These are phyloP conservation scores for Mycena polygramma DNA, from an alignment of 768 basidiomycete genomes.

Conservation along the genomic window DNA sequence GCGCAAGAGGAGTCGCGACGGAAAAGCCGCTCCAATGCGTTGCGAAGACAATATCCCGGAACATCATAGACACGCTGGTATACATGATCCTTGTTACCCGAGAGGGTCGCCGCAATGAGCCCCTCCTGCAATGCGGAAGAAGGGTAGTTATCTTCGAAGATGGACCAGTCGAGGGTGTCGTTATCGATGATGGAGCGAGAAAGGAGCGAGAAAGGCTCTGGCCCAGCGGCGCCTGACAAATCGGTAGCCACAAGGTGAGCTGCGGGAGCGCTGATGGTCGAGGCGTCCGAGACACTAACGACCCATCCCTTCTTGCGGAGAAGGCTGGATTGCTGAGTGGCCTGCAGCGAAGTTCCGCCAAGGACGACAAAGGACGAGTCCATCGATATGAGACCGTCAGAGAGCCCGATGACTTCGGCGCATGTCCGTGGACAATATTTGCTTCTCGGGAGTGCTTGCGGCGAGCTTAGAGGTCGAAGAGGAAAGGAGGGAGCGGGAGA, in stretches of 20 bases:
- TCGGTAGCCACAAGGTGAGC: background rate
- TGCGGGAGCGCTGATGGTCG: background rate
- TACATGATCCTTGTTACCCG: background rate
- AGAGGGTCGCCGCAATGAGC: background rate
- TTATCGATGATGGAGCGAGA: background rate
- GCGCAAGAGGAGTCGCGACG: background rate
- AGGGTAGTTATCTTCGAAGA: background rate
- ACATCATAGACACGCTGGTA: slow-evolving; percentile 8
- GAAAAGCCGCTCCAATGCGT: background rate
- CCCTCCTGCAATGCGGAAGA: slow-evolving; percentile 5
- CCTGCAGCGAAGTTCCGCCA: slow-evolving; percentile 1
- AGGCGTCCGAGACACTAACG: background rate
- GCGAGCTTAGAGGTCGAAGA: background rate
- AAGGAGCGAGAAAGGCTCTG: background rate
- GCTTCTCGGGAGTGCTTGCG: background rate
- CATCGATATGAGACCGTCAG: background rate
- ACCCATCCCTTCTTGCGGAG: slow-evolving; percentile 7
- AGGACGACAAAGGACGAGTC: slow-evolving; percentile 1
- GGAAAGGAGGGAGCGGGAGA: background rate
- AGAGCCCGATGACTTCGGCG: background rate
- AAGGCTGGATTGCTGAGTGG: background rate
- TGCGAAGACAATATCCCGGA: background rate
- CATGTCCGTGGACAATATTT: background rate
- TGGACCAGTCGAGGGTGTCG: background rate
- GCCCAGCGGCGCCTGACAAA: background rate